Evolutionary conservation across 805 yeast species (phyloP), one percentile per base, ranked within the genome.

Genomic region (Kazachstania viticola): DNA sequence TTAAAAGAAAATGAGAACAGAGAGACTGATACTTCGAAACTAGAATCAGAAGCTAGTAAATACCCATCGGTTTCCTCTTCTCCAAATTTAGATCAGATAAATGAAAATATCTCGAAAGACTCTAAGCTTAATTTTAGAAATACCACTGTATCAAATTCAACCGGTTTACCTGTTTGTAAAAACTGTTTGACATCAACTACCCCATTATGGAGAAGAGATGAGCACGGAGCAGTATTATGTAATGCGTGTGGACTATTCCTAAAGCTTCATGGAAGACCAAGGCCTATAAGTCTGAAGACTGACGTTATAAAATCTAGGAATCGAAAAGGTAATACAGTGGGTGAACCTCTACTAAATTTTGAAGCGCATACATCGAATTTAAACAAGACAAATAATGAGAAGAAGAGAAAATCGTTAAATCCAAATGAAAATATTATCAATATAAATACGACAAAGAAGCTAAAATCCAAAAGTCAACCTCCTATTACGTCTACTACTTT

Each of bases 171-270:
- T 4, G 68, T 78, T 15, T 87, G 97, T 55, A 82, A 79, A 45
- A 87, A 87, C 56, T 87, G 97, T 61, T 71, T 78, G 48, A 87
- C 97, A 2, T 80, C 84, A 36, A 87, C 91, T 2, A 87, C 97
- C 2, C 96, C 97, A 1, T 62, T 87, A 18, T 87, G 96, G 96
- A 70, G 96, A 57, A 67, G 96, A 41, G 95, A 87, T 58, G 95
- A 85, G 48, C 73, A 81, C 9, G 94, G 94, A 12, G 79, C 77
- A 46, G 94, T 87, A 21, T 66, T 87, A 29, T 87, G 97, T 56
- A 87, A 87, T 60, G 97, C 97, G 8, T 84, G 95, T 62, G 95
- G 95, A 0, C 63, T 84, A 30, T 84, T 84, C 48, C 60, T 85
- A 37, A 87, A 87, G 58, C 67, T 87, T 26, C 97, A 87, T 51